A percentile compares a stretch with the other conserved stretches of the same genome.
Conservation (phyloP, 805 yeast species). For the Wickerhamiella bombiphila region DNA sequence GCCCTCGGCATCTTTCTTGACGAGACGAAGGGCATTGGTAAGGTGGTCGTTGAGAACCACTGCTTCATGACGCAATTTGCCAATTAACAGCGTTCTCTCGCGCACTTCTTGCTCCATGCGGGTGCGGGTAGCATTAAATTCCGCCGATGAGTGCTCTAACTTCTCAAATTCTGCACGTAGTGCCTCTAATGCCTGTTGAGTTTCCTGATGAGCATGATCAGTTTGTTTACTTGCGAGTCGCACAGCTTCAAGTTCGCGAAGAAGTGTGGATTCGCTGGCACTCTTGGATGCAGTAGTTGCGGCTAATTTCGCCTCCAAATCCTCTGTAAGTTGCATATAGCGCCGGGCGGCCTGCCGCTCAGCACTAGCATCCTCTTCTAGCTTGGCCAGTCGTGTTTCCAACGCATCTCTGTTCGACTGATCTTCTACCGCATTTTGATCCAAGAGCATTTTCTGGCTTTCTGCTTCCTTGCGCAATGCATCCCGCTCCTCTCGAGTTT, state of each 20-base stretch:
- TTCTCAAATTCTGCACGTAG: slow-evolving; percentile 20
- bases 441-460: neutral
- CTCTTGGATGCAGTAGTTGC: slow-evolving; percentile 2
- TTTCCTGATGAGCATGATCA: slow-evolving; percentile 4
- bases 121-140: neutral
- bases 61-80: slow-evolving; percentile 88
- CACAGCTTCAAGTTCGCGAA: slow-evolving; percentile 9
- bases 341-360: neutral
- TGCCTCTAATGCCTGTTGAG: slow-evolving; percentile 20
- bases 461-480: neutral
- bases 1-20: slow-evolving; percentile 62
- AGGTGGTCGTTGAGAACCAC: slow-evolving; percentile 86
- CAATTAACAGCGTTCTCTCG: slow-evolving; percentile 66
- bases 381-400: slow-evolving; percentile 4
- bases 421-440: neutral
- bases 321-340: slow-evolving; percentile 1
- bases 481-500: slow-evolving; percentile 2
- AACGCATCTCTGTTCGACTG: neutral
- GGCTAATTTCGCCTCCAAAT: slow-evolving; percentile 13
- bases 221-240: neutral
- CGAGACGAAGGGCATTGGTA: slow-evolving; percentile 77
- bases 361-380: slow-evolving; percentile 28
- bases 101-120: slow-evolving; percentile 33
- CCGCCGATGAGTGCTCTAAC: slow-evolving; percentile 3
- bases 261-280: slow-evolving; percentile 3